Base-by-base conservation (phyloP, 306 rosid species). In the Citrullus colocynthis region DNA sequence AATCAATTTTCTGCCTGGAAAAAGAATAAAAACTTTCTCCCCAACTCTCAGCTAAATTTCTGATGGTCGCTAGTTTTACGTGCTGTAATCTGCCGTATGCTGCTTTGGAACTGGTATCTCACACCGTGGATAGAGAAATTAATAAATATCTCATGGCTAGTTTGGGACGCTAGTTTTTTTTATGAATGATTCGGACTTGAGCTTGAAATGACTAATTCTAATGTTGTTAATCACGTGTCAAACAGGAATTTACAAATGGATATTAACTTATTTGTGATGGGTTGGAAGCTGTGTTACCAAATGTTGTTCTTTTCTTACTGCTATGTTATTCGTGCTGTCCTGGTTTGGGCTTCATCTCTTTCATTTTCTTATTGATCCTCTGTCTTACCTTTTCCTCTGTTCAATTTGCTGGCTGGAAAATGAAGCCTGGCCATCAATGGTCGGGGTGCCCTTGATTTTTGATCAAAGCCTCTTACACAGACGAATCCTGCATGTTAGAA, bases 361-460 rank as follows among this genome's bases (percentile, higher is more conserved):
- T 74, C 17, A 32, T 28, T 4, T 12, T 59, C 67, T 21, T 39
- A 76, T 64, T 76, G 71, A 15, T 76, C 70, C 7, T 24, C 71
- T 44, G 79, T 39, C 56, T 39, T 79, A 36, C 66, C 77, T 69
- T 39, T 79, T 67, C 76, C 54, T 54, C 52, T 64, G 71, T 76
- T 76, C 81, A 67, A 69, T 71, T 79, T 79, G 67, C 81, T 79
- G 42, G 81, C 81, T 42, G 81, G 81, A 55, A 79, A 79, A 79
- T 79, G 81, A 52, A 79, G 81, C 66, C 81, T 79, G 16, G 81
- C 81, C 81, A 79, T 79, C 54, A 79, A 58, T 28, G 81, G 81
- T 52, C 81, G 81, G 56, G 81, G 81, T 39, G 81, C 81, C 30
- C 81, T 79, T 55, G 69, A 42, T 69, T 79, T 79, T 66, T 79